These are phyloP conservation scores for Phytopythium helicoides DNA, from an alignment of 352 stramenopile species.

Conservation along the genomic window DNA sequence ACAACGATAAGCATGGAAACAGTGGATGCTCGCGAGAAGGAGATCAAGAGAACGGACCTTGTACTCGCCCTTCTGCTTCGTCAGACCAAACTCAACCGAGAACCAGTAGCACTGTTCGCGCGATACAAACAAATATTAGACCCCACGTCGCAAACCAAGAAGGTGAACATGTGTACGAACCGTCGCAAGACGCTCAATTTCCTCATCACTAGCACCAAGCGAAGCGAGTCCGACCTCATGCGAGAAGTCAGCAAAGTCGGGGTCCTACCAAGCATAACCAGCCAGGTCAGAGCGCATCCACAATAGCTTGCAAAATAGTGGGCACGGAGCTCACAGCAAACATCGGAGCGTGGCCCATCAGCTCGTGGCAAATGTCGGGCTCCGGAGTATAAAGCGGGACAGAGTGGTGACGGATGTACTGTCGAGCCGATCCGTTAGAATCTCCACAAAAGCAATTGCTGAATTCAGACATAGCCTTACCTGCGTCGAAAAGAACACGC, in stretches of 20 bases:
- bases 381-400: constrained; percentile 97
- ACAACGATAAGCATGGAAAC: background rate
- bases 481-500: constrained; percentile 98
- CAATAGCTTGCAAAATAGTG: background rate
- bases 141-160: too few relatives aligned
- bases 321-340: constrained; percentile 75
- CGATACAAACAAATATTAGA: background rate
- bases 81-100: constrained; percentile 97
- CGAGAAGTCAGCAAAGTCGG: constrained; percentile 97
- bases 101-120: constrained; percentile 95
- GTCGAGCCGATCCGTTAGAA: background rate
- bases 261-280: constrained; percentile 51
- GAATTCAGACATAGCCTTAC: constrained; percentile 15
- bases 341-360: constrained; percentile 96
- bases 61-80: constrained; percentile 89
- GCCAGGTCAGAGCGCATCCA: background rate
- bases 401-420: constrained; percentile 95
- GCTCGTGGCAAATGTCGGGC: constrained; percentile 98
- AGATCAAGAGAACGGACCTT: constrained; percentile 58
- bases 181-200: constrained; percentile 92
- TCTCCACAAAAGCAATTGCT: background rate
- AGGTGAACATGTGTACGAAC: too few relatives aligned
- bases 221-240: constrained; percentile 96
- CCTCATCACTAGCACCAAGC: constrained; percentile 94
- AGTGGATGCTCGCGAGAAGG: background rate